Evolutionary conservation across 768 basidiomycete genomes (phyloP).

Genomic region (Tricholoma furcatifolium): DNA sequence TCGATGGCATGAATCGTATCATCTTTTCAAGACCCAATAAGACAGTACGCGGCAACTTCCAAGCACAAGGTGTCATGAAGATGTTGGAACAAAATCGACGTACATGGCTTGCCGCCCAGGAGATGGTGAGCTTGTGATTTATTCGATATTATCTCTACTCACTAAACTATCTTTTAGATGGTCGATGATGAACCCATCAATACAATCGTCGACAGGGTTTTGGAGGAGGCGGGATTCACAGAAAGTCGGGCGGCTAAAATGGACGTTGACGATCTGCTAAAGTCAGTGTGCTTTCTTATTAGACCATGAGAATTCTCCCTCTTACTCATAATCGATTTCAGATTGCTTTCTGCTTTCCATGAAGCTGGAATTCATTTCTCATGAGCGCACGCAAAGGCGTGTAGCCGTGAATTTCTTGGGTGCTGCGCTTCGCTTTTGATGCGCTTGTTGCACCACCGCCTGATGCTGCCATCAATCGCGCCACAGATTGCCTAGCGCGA

Average conservation of each 20-base stretch:
- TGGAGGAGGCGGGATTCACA: conserved; percentile 67
- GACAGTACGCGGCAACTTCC: conserved; percentile 84
- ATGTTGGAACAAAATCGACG: conserved; percentile 93
- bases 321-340: conserved; percentile 25
- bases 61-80: conserved; percentile 91
- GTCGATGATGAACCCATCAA: conserved; percentile 72
- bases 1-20: conserved; percentile 92
- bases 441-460: background rate
- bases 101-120: conserved; percentile 86
- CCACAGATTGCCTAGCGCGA: no score
- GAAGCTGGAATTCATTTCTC: conserved; percentile 75
- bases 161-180: conserved; percentile 31
- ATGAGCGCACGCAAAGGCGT: conserved; percentile 26
- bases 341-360: conserved; percentile 71
- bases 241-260: conserved; percentile 90
- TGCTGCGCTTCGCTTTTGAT: background rate
- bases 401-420: background rate
- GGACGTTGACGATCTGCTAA: conserved; percentile 88
- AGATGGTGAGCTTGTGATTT: conserved; percentile 41
- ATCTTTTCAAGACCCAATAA: conserved; percentile 91
- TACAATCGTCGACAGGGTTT: conserved; percentile 66
- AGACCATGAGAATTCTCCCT: background rate
- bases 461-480: background rate
- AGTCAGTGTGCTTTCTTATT: conserved; percentile 47
- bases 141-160: background rate